Conservation (phyloP, 352 stramenopile species). For the Phytophthora meadii region DNA sequence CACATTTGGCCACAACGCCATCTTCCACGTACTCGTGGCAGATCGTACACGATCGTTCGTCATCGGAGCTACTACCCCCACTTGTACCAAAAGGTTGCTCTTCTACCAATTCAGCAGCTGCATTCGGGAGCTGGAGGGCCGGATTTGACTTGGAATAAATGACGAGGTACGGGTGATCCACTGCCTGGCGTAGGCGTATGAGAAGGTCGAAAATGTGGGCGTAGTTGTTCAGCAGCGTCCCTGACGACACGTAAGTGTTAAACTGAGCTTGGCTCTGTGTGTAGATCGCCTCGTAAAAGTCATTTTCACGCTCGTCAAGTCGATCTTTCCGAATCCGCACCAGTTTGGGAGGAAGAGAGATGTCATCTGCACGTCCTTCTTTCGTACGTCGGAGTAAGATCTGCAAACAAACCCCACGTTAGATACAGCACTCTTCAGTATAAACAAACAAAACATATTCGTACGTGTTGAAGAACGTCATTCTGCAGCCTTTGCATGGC, state of each 20-base stretch:
- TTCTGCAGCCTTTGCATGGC: slow-evolving; percentile 98
- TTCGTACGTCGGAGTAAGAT: slow-evolving; percentile 98
- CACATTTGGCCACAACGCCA: slow-evolving; percentile 89
- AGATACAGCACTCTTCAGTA: background rate
- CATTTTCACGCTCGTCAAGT: slow-evolving; percentile 93
- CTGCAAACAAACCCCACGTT: slow-evolving; percentile 39
- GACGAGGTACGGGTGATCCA: slow-evolving; percentile 99
- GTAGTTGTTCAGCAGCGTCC: slow-evolving; percentile 99
- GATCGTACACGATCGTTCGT: slow-evolving; percentile 81
- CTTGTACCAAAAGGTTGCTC: slow-evolving; percentile 64
- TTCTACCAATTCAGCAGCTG: slow-evolving; percentile 57
- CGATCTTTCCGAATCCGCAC: slow-evolving; percentile 87
- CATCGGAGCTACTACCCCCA: slow-evolving; percentile 27
- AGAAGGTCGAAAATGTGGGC: slow-evolving; percentile 99
- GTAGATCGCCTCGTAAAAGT: slow-evolving; percentile 99
- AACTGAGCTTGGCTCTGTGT: slow-evolving; percentile 98
- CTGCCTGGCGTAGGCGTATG: slow-evolving; percentile 97
- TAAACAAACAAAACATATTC: slow-evolving; percentile 20
- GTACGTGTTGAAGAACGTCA: slow-evolving; percentile 89
- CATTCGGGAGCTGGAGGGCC: slow-evolving; percentile 66
- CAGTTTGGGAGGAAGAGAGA: slow-evolving; percentile 90
- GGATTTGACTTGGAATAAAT: slow-evolving; percentile 91
- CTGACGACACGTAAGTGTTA: slow-evolving; percentile 97
- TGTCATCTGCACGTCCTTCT: slow-evolving; percentile 96
- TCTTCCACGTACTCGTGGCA: slow-evolving; percentile 94